Evolutionary conservation across 2,329 filamentous ascomycete species (phyloP).

Genomic region (Zymoseptoria tritici): DNA sequence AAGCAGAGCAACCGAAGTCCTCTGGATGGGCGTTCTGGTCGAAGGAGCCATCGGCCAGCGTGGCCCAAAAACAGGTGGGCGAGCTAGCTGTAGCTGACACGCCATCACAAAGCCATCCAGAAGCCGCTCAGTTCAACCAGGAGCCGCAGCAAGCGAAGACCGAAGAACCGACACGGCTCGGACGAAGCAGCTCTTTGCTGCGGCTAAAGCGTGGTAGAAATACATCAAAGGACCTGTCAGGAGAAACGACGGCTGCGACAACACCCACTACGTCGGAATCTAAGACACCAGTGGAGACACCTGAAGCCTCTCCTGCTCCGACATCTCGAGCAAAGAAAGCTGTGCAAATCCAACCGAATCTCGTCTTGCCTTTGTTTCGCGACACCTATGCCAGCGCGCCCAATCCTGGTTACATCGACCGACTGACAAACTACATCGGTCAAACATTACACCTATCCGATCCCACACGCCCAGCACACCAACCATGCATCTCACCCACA

Average conservation of each 20-base stretch:
- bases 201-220: slow-evolving; percentile 17
- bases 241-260: slow-evolving; percentile 15
- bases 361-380: too few relatives aligned
- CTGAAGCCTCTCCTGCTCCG: slow-evolving; percentile 18
- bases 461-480: slow-evolving; percentile 48
- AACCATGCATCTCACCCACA: slow-evolving; percentile 65
- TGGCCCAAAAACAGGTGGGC: slow-evolving; percentile 48
- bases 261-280: slow-evolving; percentile 17
- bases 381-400: too few relatives aligned
- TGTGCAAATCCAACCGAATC: slow-evolving; percentile 43
- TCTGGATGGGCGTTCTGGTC: slow-evolving; percentile 82
- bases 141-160: slow-evolving; percentile 19
- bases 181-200: slow-evolving; percentile 18
- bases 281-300: slow-evolving; percentile 14
- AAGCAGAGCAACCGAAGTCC: slow-evolving; percentile 30
- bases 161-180: slow-evolving; percentile 4
- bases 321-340: slow-evolving; percentile 21
- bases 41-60: slow-evolving; percentile 51
- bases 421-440: slow-evolving; percentile 31
- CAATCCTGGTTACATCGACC: slow-evolving; percentile 38
- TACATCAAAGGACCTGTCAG: slow-evolving; percentile 16
- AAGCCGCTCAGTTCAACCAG: slow-evolving; percentile 46
- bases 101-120: slow-evolving; percentile 43
- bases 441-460: slow-evolving; percentile 26
- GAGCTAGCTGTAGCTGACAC: slow-evolving; percentile 46